Conservation (phyloP, 495 filamentous ascomycete species). For the Neurospora sp. region DNA sequence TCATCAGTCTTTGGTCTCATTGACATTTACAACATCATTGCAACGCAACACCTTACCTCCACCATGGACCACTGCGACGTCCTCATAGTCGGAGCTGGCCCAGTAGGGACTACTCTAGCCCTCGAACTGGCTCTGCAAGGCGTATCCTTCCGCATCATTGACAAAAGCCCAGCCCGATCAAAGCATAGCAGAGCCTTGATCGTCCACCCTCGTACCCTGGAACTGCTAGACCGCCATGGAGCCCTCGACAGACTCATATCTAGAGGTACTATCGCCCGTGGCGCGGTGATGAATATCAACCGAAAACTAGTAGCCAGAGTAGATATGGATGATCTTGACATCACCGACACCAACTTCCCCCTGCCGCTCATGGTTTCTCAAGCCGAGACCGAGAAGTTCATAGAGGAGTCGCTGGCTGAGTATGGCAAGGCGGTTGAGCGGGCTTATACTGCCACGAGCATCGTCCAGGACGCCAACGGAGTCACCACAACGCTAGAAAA, state of each 20-base stretch:
- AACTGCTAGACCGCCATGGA: constrained; percentile 36
- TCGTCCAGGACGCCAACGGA: constrained; percentile 24
- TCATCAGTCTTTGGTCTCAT: not conserved
- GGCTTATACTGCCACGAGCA: constrained; percentile 19
- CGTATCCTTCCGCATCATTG: constrained; percentile 32
- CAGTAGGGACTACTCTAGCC: constrained; percentile 22
- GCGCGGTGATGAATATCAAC: constrained; percentile 23
- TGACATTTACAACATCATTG: not conserved
- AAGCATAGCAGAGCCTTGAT: constrained; percentile 34
- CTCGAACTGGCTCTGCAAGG: constrained; percentile 25
- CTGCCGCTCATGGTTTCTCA: constrained; percentile 32
- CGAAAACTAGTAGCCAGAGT: constrained; percentile 12
- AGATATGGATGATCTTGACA: constrained; percentile 17
- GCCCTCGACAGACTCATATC: constrained; percentile 19
- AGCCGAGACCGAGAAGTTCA: constrained; percentile 28
- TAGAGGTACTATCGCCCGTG: constrained; percentile 18
- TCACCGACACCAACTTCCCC: constrained; percentile 25
- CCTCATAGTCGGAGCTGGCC: constrained; percentile 27
- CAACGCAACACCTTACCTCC: not conserved
- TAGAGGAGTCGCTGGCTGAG: constrained; percentile 25
- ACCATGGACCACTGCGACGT: constrained; percentile 21
- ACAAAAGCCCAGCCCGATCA: constrained; percentile 24
- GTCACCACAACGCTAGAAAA: constrained; percentile 21
- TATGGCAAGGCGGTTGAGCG: constrained; percentile 26
- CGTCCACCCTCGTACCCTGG: constrained; percentile 33